Conservation (phyloP, 1,284 basidiomycete genomes). For the Rhodotorula sp. region DNA sequence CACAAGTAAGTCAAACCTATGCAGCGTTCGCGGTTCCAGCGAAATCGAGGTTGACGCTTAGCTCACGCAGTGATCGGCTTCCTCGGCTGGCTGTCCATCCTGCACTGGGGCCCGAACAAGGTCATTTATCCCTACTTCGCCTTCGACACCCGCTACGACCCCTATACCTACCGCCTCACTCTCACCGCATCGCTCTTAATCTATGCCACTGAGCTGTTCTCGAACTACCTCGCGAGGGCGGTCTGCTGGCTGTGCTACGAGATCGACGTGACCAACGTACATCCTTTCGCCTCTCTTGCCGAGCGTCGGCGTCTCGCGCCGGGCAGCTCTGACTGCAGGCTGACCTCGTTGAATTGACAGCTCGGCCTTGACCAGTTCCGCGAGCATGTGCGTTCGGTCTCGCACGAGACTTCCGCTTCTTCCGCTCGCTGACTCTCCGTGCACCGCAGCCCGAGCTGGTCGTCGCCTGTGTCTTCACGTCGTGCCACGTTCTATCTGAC, state of each 20-base stretch:
- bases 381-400: slow-evolving; percentile 52
- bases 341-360: background rate
- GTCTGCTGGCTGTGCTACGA: slow-evolving; percentile 52
- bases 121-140: slow-evolving; percentile 59
- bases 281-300: background rate
- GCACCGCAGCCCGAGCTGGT: slow-evolving; percentile 44
- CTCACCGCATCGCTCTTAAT: slow-evolving; percentile 56
- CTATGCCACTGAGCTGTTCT: slow-evolving; percentile 56
- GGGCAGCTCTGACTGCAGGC: background rate
- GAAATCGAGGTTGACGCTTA: background rate
- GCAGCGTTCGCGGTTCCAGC: background rate
- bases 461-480: slow-evolving; percentile 53
- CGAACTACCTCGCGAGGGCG: slow-evolving; percentile 53
- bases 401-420: slow-evolving; percentile 31
- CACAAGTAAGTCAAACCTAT: slow-evolving; percentile 50
- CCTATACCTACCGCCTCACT: slow-evolving; percentile 59
- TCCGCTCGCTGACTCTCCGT: no score
- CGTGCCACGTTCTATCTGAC: slow-evolving; percentile 57
- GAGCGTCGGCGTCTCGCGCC: background rate
- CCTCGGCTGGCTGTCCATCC: slow-evolving; percentile 53
- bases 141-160: slow-evolving; percentile 53
- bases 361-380: slow-evolving; percentile 56
- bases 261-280: slow-evolving; percentile 54
- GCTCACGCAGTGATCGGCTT: slow-evolving; percentile 40
- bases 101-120: slow-evolving; percentile 57